A percentile compares a stretch with the other conserved stretches of the same genome.
These are phyloP conservation scores for Discostella pseudostelligera DNA, from an alignment of 108 stramenopile species.

Conservation along the genomic window DNA sequence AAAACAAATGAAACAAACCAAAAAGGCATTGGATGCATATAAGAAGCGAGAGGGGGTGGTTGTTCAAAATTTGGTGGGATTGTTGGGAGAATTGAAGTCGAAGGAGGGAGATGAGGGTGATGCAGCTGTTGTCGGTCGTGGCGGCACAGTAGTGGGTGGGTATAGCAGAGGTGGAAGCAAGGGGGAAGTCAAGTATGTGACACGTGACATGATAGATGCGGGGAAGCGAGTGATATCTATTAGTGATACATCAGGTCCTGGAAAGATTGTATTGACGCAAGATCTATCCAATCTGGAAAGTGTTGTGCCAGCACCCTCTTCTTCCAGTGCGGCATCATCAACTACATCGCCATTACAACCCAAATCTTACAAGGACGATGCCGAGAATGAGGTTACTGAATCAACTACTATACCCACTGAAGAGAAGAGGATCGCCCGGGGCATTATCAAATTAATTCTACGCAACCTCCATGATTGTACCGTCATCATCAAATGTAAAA, in stretches of 20 bases:
- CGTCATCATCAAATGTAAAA: slow-evolving; percentile 74
- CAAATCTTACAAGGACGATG: slow-evolving; percentile 74
- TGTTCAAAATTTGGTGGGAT: slow-evolving; percentile 40
- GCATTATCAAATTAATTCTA: slow-evolving; percentile 75
- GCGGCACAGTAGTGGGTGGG: no score
- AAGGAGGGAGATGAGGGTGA: slow-evolving; percentile 5
- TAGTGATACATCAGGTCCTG: slow-evolving; percentile 60
- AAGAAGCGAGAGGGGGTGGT: slow-evolving; percentile 65
- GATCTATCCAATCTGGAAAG: slow-evolving; percentile 82
- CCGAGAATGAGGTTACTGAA: slow-evolving; percentile 58
- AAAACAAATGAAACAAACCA: slow-evolving; percentile 53
- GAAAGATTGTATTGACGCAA: slow-evolving; percentile 72
- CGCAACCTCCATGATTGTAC: slow-evolving; percentile 79
- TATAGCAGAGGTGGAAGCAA: background rate
- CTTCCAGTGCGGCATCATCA: slow-evolving; percentile 24
- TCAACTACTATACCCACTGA: slow-evolving; percentile 25
- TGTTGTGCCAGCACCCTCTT: slow-evolving; percentile 45
- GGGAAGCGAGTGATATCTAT: slow-evolving; percentile 76
- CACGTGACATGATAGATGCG: slow-evolving; percentile 77
- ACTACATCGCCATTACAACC: slow-evolving; percentile 34
- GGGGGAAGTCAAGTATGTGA: slow-evolving; percentile 52
- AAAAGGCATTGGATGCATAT: slow-evolving; percentile 64
- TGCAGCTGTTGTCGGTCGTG: background rate
- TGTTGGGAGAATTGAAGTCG: slow-evolving; percentile 45
- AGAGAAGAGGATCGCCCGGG: slow-evolving; percentile 24